Evolutionary conservation across 345 rosid genomes (phyloP).

Genomic region (Corchorus capsularis): DNA sequence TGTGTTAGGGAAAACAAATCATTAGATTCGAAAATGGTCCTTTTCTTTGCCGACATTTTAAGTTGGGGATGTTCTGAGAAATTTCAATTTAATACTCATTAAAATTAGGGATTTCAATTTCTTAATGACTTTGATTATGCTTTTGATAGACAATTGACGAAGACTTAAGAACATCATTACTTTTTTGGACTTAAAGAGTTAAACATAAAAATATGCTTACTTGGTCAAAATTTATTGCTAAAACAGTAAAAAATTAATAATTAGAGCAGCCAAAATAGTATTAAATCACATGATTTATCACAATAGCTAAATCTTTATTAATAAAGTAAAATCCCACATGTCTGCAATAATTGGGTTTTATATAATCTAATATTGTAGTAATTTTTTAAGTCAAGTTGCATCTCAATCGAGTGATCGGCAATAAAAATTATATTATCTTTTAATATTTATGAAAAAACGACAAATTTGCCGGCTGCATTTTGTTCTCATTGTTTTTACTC

Average conservation of each 20-base stretch:
- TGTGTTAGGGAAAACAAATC: too few species aligned
- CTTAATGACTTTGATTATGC: neutral
- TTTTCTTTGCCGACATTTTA: neutral
- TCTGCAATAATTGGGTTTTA: neutral
- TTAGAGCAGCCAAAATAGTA: too few species aligned
- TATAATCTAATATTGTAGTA: neutral
- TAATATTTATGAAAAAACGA: neutral
- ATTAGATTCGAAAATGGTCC: too few species aligned
- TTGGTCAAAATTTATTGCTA: neutral
- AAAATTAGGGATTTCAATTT: neutral
- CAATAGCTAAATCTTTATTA: neutral
- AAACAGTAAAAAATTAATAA: neutral
- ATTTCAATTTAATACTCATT: too few species aligned
- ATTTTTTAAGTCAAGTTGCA: conserved; percentile 1
- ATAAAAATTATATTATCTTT: neutral
- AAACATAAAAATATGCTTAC: too few species aligned
- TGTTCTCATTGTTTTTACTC: neutral
- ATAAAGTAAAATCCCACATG: neutral
- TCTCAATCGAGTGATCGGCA: neutral
- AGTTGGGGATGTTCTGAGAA: too few species aligned
- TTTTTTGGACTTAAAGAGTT: too few species aligned
- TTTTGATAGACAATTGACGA: too few species aligned
- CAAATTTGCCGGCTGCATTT: neutral
- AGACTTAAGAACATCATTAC: too few species aligned
- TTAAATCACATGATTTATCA: neutral